Conservation (phyloP, 179 eudicot species). For the Spergularia azorica region DNA sequence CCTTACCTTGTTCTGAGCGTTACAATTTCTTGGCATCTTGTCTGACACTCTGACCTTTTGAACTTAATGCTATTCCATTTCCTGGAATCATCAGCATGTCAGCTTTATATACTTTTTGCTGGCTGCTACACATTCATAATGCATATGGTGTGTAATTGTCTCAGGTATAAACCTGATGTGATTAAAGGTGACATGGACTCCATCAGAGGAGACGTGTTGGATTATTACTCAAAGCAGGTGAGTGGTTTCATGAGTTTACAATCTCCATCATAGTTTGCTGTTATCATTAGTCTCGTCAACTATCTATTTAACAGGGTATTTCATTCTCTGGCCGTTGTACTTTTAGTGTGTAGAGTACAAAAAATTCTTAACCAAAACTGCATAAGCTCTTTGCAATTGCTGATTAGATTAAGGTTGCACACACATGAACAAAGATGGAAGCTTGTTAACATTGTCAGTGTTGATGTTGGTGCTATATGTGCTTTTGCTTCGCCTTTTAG, state of each 20-base stretch:
- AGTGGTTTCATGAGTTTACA: slow-evolving; percentile 17
- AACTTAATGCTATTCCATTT: neutral
- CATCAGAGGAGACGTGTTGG: slow-evolving; percentile 64
- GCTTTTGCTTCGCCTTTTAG: no score
- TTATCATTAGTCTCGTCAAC: neutral
- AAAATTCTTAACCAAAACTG: neutral
- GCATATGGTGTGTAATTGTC: slow-evolving; percentile 4
- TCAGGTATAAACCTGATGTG: slow-evolving; percentile 85
- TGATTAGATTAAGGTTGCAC: neutral
- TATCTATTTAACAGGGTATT: neutral
- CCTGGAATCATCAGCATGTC: neutral
- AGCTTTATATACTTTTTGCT: neutral
- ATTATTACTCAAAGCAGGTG: slow-evolving; percentile 63
- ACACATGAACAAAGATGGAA: neutral
- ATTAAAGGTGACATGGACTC: slow-evolving; percentile 97
- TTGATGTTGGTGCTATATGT: no score
- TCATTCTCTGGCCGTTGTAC: neutral
- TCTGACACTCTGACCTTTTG: no score
- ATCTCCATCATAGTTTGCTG: neutral
- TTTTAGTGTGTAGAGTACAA: neutral
- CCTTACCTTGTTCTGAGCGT: no score
- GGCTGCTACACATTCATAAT: neutral
- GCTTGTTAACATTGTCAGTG: neutral
- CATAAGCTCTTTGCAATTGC: neutral
- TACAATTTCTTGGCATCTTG: no score